Evolutionary conservation across 2,329 filamentous ascomycete species (phyloP), one percentile per base, ranked within the genome.

Genomic region (Aspergillus versicolor): DNA sequence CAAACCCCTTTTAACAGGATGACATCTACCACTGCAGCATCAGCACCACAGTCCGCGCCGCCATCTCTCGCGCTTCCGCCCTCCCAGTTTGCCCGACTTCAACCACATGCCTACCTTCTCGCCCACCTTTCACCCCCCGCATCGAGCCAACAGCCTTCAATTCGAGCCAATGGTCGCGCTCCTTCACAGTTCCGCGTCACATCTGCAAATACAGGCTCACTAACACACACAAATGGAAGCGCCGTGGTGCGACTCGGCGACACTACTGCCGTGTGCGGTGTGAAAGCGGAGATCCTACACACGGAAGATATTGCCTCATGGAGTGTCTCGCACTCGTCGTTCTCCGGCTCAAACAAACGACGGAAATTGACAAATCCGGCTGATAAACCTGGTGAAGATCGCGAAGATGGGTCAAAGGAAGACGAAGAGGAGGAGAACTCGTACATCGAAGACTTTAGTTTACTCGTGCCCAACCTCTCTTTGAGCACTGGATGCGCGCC

Each of bases 401-500:
- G 47, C 30, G 49, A 61, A 3, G 83, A 86, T 22, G 21, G 21
- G 2, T 47, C 55, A 4, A 21, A 22, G 22, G 49, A 53, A 56
- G 83, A 86, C 11, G 67, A 74, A 8, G 68, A 73, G 4, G 67
- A 73, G 1, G 73, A 81, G 47, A 68, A 84, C 22, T 76, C 78
- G 24, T 71, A 75, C 5, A 73, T 86, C 19, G 68, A 73, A 59
- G 70, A 75, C 49, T 71, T 79, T 69, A 87, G 91, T 67, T 78
- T 99, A 13, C 78, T 99, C 2, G 92, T 99, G 2, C 93, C 94
- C 2, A 99, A 99, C 70, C 85, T 99, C 54, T 94, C 97, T 70
- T 79, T 99, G 32, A 89, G 88, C 34, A 99, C 94, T 1, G 94
- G 94, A 37, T 95, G 90, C 70, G 90, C 92, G 6, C 92, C 93